phyloP scores from a whole-genome alignment of 2,329 filamentous ascomycete genomes.

The Dothideomycetes sp. region DNA sequence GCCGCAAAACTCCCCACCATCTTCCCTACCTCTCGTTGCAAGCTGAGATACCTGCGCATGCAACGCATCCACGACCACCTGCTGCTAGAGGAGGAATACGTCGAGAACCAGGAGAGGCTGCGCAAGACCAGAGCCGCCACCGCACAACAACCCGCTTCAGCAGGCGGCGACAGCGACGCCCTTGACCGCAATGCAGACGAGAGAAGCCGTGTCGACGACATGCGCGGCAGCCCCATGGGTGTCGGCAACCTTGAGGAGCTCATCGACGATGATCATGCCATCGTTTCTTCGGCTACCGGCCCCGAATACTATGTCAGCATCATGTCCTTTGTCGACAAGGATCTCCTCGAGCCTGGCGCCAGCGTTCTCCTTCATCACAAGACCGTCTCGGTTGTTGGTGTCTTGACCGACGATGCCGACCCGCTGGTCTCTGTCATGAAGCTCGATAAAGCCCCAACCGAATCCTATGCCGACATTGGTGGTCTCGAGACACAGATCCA shows the following conservation, averaged over 20 bases:
- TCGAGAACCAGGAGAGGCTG: slow-evolving; percentile 95
- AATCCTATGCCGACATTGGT: slow-evolving; percentile 97
- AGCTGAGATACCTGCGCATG: slow-evolving; percentile 93
- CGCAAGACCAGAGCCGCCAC: slow-evolving; percentile 75
- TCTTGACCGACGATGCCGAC: slow-evolving; percentile 91
- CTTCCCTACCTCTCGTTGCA: slow-evolving; percentile 94
- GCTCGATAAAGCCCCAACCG: slow-evolving; percentile 94
- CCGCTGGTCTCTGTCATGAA: slow-evolving; percentile 98
- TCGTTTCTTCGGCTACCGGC: slow-evolving; percentile 93
- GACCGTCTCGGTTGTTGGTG: slow-evolving; percentile 93
- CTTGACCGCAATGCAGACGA: slow-evolving; percentile 89
- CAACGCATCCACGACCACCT: slow-evolving; percentile 97
- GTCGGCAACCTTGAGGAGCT: slow-evolving; percentile 96
- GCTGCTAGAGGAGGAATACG: slow-evolving; percentile 93
- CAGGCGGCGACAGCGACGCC: slow-evolving; percentile 61
- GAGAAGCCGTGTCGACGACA: slow-evolving; percentile 88
- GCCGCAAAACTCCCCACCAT: slow-evolving; percentile 90
- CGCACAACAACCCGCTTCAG: slow-evolving; percentile 50
- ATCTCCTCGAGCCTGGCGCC: slow-evolving; percentile 89
- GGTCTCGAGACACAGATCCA: slow-evolving; percentile 92
- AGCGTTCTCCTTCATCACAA: slow-evolving; percentile 96
- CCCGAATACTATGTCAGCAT: slow-evolving; percentile 99
- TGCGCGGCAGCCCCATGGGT: slow-evolving; percentile 97
- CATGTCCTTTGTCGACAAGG: slow-evolving; percentile 99
- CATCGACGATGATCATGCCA: slow-evolving; percentile 98